Evolutionary conservation across 2,329 filamentous ascomycete genomes (phyloP).

Genomic region (Colletotrichum sojae): DNA sequence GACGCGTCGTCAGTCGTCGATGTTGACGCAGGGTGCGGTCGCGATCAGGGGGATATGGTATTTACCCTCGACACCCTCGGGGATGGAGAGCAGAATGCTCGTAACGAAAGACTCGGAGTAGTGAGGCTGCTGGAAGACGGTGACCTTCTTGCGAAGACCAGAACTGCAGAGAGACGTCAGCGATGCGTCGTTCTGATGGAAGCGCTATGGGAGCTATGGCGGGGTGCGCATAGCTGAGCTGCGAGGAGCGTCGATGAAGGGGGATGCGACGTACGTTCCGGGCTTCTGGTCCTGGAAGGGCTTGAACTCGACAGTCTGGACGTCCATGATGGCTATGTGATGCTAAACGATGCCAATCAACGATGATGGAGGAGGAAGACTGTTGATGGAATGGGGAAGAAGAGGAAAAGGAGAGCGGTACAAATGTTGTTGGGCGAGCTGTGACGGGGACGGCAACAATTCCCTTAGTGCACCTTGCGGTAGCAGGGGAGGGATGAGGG

Average conservation of each 20-base stretch:
- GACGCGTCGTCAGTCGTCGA: constrained; percentile 24
- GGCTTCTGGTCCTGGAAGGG: constrained; percentile 98
- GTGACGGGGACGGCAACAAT: constrained; percentile 28
- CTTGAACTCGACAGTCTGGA: constrained; percentile 84
- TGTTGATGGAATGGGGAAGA: constrained; percentile 1
- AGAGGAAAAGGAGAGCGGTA: constrained; percentile 35
- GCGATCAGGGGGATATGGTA: constrained; percentile 24
- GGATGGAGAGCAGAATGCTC: constrained; percentile 95
- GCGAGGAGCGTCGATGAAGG: constrained; percentile 46
- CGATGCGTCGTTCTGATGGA: constrained; percentile 21
- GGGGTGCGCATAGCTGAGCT: constrained; percentile 44
- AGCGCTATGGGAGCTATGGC: constrained; percentile 35
- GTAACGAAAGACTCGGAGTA: constrained; percentile 97
- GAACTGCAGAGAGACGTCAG: constrained; percentile 72
- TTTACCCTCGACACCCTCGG: constrained; percentile 87
- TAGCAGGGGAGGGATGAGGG: background rate
- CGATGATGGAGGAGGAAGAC: constrained; percentile 12
- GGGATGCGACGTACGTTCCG: constrained; percentile 84
- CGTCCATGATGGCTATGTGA: constrained; percentile 69
- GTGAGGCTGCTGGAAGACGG: constrained; percentile 93
- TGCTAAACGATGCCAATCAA: constrained; percentile 37
- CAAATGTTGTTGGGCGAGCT: constrained; percentile 29
- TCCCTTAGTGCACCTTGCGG: constrained; percentile 4
- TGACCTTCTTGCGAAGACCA: constrained; percentile 98
- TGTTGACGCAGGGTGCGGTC: background rate